Base-by-base conservation (phyloP, 495 filamentous ascomycete species). In the Podospora pseudopauciseta region DNA sequence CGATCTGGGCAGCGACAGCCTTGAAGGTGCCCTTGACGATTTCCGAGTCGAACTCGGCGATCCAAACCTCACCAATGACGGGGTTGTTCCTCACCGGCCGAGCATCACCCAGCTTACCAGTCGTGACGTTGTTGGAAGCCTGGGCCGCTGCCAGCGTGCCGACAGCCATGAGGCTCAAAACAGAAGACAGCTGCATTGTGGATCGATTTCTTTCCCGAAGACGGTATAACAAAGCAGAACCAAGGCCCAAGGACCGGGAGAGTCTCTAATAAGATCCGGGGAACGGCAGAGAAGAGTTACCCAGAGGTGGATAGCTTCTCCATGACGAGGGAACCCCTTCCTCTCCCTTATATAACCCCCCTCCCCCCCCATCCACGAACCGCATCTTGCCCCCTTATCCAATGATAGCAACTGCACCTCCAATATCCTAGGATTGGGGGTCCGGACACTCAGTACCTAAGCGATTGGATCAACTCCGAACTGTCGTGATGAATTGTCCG, bases 11-110 rank as follows among this genome's bases (percentile, higher is more conserved):
- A 5, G 87, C 80, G 30, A 78, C 81, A 15, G 84, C 87, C 1
- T 80, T 81, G 56, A 95, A 75, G 26, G 70, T 80, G 16, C 93
- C 93, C 54, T 83, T 83, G 66, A 92, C 76, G 3, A 77, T 76
- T 34, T 65, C 67, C 7, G 81, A 79, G 68, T 80, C 72, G 68
- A 79, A 80, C 49, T 71, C 78, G 2, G 87, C 88, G 9, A 82
- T 76, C 78, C 89, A 91, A 3, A 76, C 69, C 39, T 83, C 80
- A 27, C 87, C 86, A 26, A 75, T 73, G 20, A 72, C 69, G 23
- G 87, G 84, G 79, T 92, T 92, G 78, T 85, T 83, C 4, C 74
- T 80, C 15, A 87, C 81, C 26, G 80, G 73, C 58, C 84, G 75
- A 23, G 89, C 89, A 69, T 88, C 80, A 62, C 85, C 86, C 26